Evolutionary conservation across 2,329 filamentous ascomycete genomes (phyloP), one percentile per base, ranked within the genome.

Genomic region (Akanthomyces uredinophilus): DNA sequence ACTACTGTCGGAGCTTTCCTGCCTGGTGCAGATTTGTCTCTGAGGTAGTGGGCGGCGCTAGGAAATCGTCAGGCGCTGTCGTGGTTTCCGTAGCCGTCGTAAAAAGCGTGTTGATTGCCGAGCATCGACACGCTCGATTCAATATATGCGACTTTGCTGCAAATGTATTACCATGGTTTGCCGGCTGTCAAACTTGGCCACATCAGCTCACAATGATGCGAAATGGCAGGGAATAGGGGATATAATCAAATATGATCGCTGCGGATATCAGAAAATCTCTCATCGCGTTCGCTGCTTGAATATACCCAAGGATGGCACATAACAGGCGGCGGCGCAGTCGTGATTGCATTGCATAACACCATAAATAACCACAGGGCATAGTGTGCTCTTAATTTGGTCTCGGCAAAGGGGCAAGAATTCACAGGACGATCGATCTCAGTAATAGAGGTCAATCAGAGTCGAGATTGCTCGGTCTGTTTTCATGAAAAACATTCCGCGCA

Each of bases 201-300:
- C 27, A 39, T 50, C 55, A 58, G 44, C 44, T 24, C 57, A 60
- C 51, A n/a, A n/a, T 43, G 16, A 50, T 43, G 35, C 47, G n/a
- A 29, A 4, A 24, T 20, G 22, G 22, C 18, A 35, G 16, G 32
- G 27, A 35, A 46, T 32, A 22, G 56, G 20, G 20, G 43, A 41
- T 37, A n/a, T 39, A 10, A 59, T 49, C 55, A 44, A 32, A 35
- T 60, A 60, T 60, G 57, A 60, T 52, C 47, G 57, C 57, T 52
- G 37, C 27, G 57, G 47, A 52, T 49, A 50, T 60, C 47, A 51
- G 47, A n/a, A 39, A 44, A 60, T 60, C 47, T 60, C 37, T 49
- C 44, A 50, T 58, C 55, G 35, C 5, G 44, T 58, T 58, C 20
- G 32, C 16, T 14, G 55, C 55, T 20, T 14, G 29, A 32, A 27